Percentiles rank a stretch among this genome's conserved stretches.
Conservation (phyloP, 2,329 filamentous ascomycete genomes). For the Ceratocystis harringtonii region DNA sequence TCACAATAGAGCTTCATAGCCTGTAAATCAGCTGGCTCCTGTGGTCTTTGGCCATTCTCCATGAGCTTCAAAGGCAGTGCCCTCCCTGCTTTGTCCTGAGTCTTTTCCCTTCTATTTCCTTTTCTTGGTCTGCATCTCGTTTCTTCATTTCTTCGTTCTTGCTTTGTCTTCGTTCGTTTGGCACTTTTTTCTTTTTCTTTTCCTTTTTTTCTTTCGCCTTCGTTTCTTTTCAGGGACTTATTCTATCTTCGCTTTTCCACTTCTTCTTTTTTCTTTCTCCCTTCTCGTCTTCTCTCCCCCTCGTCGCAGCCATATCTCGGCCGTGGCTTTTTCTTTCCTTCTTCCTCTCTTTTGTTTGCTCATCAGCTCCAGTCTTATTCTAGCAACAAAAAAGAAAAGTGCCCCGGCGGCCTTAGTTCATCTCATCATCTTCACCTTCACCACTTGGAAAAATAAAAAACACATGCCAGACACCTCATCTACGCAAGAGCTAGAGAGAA, state of each 20-base stretch:
- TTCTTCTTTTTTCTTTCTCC: neutral
- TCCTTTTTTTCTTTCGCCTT: neutral
- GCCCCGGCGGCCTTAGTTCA: constrained; percentile 16
- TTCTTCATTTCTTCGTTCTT: constrained; percentile 12
- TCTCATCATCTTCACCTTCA: constrained; percentile 1
- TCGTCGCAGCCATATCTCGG: neutral
- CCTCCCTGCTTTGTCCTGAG: constrained; percentile 9
- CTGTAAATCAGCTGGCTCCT: constrained; percentile 1
- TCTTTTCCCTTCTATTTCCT: constrained; percentile 7
- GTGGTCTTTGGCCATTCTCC: neutral
- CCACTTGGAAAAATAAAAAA: neutral
- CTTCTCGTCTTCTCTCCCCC: neutral
- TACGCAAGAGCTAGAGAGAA: neutral
- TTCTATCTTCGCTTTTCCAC: neutral
- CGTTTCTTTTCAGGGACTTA: neutral
- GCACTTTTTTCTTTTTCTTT: neutral
- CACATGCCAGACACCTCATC: neutral
- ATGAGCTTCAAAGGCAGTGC: constrained; percentile 11
- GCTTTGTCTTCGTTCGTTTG: constrained; percentile 10
- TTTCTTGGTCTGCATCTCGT: constrained; percentile 10
- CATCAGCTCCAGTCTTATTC: constrained; percentile 8
- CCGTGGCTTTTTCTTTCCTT: constrained; percentile 1
- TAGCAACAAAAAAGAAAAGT: constrained; percentile 9
- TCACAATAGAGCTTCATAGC: constrained; percentile 3
- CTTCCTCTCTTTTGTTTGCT: constrained; percentile 5